Evolutionary conservation across 2,329 filamentous ascomycete genomes (phyloP).

Genomic region (Trichoderma guizhouense): DNA sequence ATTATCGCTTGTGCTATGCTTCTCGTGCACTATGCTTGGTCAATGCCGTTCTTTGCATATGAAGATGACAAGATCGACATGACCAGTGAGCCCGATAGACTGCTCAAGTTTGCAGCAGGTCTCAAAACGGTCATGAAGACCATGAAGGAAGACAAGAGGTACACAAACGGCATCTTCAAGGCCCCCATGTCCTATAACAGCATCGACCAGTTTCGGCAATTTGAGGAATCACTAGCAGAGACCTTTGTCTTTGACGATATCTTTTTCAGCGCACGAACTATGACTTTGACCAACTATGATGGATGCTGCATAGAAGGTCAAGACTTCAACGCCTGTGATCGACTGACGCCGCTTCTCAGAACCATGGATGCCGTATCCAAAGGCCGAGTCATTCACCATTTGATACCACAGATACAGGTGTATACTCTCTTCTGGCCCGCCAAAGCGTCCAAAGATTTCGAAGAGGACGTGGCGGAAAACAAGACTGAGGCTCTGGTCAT

Average conservation of each 20-base stretch:
- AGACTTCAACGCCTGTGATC: neutral
- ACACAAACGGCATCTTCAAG: conserved; percentile 8
- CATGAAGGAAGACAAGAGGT: conserved; percentile 1
- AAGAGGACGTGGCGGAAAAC: neutral
- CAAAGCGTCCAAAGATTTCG: conserved; percentile 10
- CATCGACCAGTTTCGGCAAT: neutral
- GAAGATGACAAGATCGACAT: neutral
- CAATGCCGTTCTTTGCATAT: conserved; percentile 13
- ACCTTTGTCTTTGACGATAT: neutral
- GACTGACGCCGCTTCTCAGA: conserved; percentile 6
- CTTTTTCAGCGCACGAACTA: neutral
- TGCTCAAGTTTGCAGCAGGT: conserved; percentile 11
- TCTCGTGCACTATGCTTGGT: conserved; percentile 16
- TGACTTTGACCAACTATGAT: neutral
- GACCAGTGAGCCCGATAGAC: conserved; percentile 1
- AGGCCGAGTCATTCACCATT: neutral
- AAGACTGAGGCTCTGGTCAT: conserved; percentile 1
- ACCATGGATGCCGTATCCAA: conserved; percentile 1
- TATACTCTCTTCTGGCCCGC: conserved; percentile 17
- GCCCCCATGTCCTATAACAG: neutral
- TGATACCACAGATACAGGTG: neutral
- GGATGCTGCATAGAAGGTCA: neutral
- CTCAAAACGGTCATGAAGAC: conserved; percentile 9
- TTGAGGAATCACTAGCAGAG: neutral
- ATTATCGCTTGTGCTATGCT: conserved; percentile 10